Conservation (phyloP, 169 alveolate species). For the Cryptosporidium ubiquitum region DNA sequence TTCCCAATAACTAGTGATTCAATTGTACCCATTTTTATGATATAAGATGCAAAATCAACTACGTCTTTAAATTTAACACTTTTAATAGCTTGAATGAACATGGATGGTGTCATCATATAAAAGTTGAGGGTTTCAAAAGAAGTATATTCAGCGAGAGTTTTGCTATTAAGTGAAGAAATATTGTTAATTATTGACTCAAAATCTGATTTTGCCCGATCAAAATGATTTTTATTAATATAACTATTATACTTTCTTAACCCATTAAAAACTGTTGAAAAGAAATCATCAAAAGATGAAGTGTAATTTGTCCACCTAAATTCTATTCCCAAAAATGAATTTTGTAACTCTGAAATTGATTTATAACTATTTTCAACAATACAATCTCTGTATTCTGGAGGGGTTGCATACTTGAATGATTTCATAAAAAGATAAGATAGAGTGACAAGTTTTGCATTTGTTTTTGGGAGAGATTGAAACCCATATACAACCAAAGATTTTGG, state of each 20-base stretch:
- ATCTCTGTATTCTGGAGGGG: constrained; percentile 10
- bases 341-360: constrained; percentile 26
- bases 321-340: constrained; percentile 4
- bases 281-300: constrained; percentile 1
- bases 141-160: constrained; percentile 12
- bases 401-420: constrained; percentile 14
- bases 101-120: not conserved
- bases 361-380: not conserved
- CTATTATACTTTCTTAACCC: not conserved
- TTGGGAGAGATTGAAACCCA: constrained; percentile 42
- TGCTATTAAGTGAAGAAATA: not conserved
- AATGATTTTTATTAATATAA: not conserved
- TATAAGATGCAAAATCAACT: constrained; percentile 9
- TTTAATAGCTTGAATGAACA: constrained; percentile 19
- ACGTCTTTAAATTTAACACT: constrained; percentile 33
- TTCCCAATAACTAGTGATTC: constrained; percentile 37
- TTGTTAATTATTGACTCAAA: constrained; percentile 12
- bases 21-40: constrained; percentile 15
- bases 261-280: not conserved
- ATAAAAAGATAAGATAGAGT: constrained; percentile 37
- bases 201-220: constrained; percentile 27
- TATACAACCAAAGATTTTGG: constrained; percentile 32
- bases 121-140: constrained; percentile 33
- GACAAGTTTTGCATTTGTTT: constrained; percentile 19
- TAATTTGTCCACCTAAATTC: constrained; percentile 6